Percentiles rank a stretch among this genome's conserved stretches.
phyloP scores from a whole-genome alignment of 2,329 filamentous ascomycete species.

The Graphilbum sp. region DNA sequence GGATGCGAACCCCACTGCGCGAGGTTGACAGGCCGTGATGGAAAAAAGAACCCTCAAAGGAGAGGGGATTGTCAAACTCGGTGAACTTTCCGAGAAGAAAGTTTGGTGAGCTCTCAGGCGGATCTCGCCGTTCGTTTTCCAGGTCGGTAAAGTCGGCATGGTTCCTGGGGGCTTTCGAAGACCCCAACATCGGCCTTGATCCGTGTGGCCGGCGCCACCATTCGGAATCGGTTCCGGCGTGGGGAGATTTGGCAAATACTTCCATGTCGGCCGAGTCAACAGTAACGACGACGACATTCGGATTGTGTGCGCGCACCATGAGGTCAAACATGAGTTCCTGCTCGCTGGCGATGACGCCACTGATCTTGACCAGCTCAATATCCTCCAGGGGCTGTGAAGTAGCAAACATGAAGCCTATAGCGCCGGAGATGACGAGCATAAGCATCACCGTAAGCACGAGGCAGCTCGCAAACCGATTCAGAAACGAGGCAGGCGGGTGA shows the following conservation, averaged over 20 bases:
- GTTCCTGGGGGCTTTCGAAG: background rate
- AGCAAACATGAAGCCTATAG: conserved; percentile 77
- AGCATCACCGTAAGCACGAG: conserved; percentile 70
- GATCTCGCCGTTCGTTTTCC: conserved; percentile 30
- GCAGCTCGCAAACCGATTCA: conserved; percentile 69
- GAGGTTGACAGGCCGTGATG: conserved; percentile 56
- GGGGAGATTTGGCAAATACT: conserved; percentile 85
- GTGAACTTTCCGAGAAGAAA: conserved; percentile 85
- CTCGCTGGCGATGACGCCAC: conserved; percentile 82
- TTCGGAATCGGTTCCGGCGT: conserved; percentile 54
- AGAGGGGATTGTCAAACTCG: conserved; percentile 72
- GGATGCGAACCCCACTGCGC: conserved; percentile 67
- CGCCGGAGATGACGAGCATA: conserved; percentile 65
- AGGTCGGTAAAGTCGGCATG: conserved; percentile 16
- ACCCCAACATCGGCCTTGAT: background rate
- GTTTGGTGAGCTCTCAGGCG: conserved; percentile 54
- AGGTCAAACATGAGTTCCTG: conserved; percentile 93
- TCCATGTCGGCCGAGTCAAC: conserved; percentile 79
- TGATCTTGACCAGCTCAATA: conserved; percentile 64
- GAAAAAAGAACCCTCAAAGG: conserved; percentile 82
- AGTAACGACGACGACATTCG: conserved; percentile 78
- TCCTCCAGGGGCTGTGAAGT: conserved; percentile 75
- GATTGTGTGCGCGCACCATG: conserved; percentile 74
- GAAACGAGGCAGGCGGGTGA: conserved; percentile 36
- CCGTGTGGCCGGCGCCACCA: conserved; percentile 33